Base-by-base conservation (phyloP, 2,329 filamentous ascomycete species). In the Colletotrichum euphorbiae region DNA sequence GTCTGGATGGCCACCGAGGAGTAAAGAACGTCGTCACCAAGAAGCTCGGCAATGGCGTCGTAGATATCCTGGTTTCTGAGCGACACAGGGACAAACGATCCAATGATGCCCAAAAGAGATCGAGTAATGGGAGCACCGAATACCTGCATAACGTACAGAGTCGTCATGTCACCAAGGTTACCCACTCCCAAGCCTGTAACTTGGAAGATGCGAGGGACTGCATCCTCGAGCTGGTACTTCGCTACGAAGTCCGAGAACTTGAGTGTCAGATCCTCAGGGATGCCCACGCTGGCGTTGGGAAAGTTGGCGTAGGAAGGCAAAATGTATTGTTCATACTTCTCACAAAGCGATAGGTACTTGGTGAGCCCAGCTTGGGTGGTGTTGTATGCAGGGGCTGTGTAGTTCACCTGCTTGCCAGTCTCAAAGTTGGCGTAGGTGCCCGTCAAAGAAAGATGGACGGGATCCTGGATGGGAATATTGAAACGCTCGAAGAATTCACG, bases 91-190 rank as follows among this genome's bases (percentile, higher is more conserved):
- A 77, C 74, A 17, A 77, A 79, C 4, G 74, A 73, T 7, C 75
- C 67, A 33, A 74, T 72, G 3, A 68, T 70, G 8, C 73, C 76
- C 45, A 75, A 71, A 19, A 82, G 73, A 3, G 74, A 75, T 15
- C 76, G 72, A 1, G 77, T 72, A 69, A 82, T 79, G n/a, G 72
- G 75, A 9, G 73, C 74, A 5, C 77, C 77, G 55, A 81, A 80
- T 3, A 74, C 75, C 68, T 84, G 81, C 69, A 85, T 77, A 13
- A 84, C 77, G 70, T 83, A 84, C 6, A 87, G 62, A 0, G 82
- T 82, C n/a, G 80, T 77, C 11, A 77, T 70, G 3, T 77, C 75
- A 5, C 82, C 73, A 42, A 84, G 75, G 68, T 85, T 80, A 15
- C 81, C 81, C 2, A 83, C 71, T 3, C 83, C 84, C 56, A 84